A percentile compares a stretch with the other conserved stretches of the same genome.
phyloP scores from a whole-genome alignment of 139 green algal genomes.

The Chlorella ohadii region DNA sequence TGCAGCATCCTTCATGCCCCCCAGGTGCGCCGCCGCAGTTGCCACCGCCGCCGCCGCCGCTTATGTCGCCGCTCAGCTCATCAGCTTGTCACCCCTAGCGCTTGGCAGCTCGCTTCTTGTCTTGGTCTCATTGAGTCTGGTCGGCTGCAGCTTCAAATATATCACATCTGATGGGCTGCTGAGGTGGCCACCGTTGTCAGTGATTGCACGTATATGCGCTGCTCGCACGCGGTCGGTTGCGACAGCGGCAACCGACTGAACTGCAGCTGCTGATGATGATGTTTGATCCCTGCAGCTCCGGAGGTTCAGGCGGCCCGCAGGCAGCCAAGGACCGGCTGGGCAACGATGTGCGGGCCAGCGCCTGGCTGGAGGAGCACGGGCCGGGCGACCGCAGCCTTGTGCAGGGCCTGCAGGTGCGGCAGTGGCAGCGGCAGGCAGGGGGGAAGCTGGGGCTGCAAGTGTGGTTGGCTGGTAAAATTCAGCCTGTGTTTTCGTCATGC shows the following conservation, averaged over 20 bases:
- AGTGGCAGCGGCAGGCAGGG: too few species aligned
- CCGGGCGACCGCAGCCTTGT: constrained; percentile 84
- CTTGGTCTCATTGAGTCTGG: neutral
- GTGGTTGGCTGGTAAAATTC: too few species aligned
- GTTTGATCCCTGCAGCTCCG: constrained; percentile 70
- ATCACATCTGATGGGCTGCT: too few species aligned
- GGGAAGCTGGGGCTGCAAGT: too few species aligned
- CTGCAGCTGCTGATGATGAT: too few species aligned
- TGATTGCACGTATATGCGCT: too few species aligned
- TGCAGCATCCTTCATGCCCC: constrained; percentile 82
- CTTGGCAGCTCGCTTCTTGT: neutral
- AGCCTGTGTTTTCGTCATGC: too few species aligned
- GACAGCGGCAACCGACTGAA: too few species aligned
- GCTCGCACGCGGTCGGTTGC: too few species aligned
- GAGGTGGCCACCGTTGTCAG: too few species aligned
- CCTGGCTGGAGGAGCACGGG: constrained; percentile 92
- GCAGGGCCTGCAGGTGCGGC: constrained; percentile 94
- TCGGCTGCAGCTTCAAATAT: too few species aligned
- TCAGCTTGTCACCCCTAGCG: neutral
- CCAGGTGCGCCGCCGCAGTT: constrained; percentile 46
- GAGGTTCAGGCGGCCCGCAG: constrained; percentile 74
- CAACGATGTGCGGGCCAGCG: constrained; percentile 77
- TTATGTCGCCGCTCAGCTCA: neutral
- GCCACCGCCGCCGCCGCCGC: neutral
- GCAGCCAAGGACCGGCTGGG: constrained; percentile 95